Evolutionary conservation across 768 basidiomycete genomes (phyloP), one percentile per base, ranked within the genome.

Genomic region (Suillus sp.): DNA sequence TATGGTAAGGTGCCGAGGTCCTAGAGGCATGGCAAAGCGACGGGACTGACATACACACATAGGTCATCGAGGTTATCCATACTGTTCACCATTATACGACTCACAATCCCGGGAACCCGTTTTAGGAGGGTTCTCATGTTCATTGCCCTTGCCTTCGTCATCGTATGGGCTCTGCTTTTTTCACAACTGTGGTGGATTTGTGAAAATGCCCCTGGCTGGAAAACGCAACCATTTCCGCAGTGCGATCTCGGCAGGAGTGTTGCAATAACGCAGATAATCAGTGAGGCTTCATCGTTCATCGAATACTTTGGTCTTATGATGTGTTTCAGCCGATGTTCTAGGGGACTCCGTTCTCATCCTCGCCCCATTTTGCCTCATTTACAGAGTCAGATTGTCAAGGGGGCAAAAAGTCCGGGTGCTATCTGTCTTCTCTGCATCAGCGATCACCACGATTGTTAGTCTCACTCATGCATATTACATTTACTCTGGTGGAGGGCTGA

Each of bases 351-450:
- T 83, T 22, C 78, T 86, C 51, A 76, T 86, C 37, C 47, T 74
- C 6, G 73, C 82, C 1, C 86, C 86, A 0, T 62, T 84, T 1
- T 73, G 78, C 22, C 71, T 86, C 3, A 77, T 87, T 43, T 72
- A 75, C 64, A 72, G 75, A 25, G 74, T 86, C 30, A 74, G 72
- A 25, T 68, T 84, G 2, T 78, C 81, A 4, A 69, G 74, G 2
- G 77, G 78, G 38, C 68, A 74, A 27, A 76, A 78, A 27, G 71
- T 83, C 48, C 75, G 81, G 62, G 67, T 84, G 60, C 60, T 72
- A 6, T 61, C 69, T 0, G 82, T 86, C 59, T 86, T 86, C 71
- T 85, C 84, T 11, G 79, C 86, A 11, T 84, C 83, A 53, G 78
- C 84, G 60, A 71, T 81, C 60, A 85, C 83, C 6, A 85, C 80